phyloP scores from a whole-genome alignment of 208 protist genomes.

The Jaenimonas drosophilae region DNA sequence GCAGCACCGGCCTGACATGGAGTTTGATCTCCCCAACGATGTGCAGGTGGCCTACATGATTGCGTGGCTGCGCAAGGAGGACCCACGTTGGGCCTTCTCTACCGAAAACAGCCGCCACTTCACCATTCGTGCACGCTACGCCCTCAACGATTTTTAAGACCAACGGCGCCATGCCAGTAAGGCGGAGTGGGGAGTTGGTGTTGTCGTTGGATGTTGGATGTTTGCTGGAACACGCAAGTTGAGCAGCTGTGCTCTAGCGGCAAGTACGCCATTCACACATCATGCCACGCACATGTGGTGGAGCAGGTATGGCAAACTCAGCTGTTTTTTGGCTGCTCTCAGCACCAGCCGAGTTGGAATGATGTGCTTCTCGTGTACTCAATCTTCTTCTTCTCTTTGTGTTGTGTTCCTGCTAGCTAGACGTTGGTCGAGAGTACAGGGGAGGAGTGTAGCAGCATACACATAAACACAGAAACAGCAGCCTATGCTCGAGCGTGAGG shows the following conservation, averaged over 20 bases:
- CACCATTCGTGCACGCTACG: slow-evolving; percentile 65
- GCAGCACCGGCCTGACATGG: slow-evolving; percentile 72
- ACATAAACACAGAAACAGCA: no score
- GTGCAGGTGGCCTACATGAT: slow-evolving; percentile 88
- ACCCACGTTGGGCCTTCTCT: slow-evolving; percentile 84
- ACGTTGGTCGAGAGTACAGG: neutral
- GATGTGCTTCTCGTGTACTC: no score
- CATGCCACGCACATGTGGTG: neutral
- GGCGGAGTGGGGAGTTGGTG: neutral
- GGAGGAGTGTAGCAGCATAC: neutral
- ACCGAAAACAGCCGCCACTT: slow-evolving; percentile 88
- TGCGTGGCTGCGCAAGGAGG: slow-evolving; percentile 87
- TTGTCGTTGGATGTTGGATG: no score
- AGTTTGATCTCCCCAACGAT: slow-evolving; percentile 83
- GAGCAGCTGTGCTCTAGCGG: no score
- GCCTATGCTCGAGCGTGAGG: slow-evolving; percentile 47
- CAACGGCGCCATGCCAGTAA: neutral
- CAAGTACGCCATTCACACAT: no score
- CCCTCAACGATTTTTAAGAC: slow-evolving; percentile 77
- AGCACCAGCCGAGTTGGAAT: neutral
- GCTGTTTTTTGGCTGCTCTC: neutral
- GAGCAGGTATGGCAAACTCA: neutral
- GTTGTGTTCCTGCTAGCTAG: no score
- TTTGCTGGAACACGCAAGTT: no score
- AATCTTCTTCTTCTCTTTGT: no score